Conservation (phyloP, 2,329 filamentous ascomycete genomes). For the Daldinia sp. region DNA sequence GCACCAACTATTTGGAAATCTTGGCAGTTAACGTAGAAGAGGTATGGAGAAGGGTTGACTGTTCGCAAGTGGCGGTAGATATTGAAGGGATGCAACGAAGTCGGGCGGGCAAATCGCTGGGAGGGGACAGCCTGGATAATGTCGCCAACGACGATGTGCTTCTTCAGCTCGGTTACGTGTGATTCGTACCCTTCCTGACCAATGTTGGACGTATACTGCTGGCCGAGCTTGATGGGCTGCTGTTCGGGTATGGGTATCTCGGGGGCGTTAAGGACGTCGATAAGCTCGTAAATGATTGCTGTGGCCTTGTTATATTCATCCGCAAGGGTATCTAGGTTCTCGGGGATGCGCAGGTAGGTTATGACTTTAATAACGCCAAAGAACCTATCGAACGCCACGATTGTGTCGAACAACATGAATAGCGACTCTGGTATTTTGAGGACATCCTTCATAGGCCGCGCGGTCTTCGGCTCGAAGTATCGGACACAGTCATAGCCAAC, state of each 20-base stretch:
- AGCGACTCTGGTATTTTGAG: conserved; percentile 91
- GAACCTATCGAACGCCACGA: conserved; percentile 95
- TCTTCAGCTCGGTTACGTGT: conserved; percentile 88
- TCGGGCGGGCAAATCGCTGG: conserved; percentile 90
- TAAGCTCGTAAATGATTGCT: conserved; percentile 72
- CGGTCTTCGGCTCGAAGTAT: conserved; percentile 99
- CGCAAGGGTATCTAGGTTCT: conserved; percentile 66
- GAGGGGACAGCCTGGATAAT: conserved; percentile 98
- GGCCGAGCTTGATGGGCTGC: conserved; percentile 75
- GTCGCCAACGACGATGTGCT: conserved; percentile 90
- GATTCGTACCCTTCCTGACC: conserved; percentile 87
- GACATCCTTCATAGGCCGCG: conserved; percentile 86
- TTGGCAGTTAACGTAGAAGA: conserved; percentile 93
- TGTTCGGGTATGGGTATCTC: conserved; percentile 84
- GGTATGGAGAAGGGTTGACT: conserved; percentile 97
- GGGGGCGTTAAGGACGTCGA: conserved; percentile 78
- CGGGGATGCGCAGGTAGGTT: conserved; percentile 83
- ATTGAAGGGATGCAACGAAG: conserved; percentile 94
- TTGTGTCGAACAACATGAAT: conserved; percentile 97
- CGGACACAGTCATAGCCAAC: conserved; percentile 97
- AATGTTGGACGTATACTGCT: conserved; percentile 92
- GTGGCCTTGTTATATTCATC: conserved; percentile 77
- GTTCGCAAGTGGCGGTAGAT: conserved; percentile 95
- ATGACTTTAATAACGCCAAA: conserved; percentile 93
- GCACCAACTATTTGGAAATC: conserved; percentile 97